Conservation (phyloP, 768 basidiomycete genomes). For the Suillus paluster region DNA sequence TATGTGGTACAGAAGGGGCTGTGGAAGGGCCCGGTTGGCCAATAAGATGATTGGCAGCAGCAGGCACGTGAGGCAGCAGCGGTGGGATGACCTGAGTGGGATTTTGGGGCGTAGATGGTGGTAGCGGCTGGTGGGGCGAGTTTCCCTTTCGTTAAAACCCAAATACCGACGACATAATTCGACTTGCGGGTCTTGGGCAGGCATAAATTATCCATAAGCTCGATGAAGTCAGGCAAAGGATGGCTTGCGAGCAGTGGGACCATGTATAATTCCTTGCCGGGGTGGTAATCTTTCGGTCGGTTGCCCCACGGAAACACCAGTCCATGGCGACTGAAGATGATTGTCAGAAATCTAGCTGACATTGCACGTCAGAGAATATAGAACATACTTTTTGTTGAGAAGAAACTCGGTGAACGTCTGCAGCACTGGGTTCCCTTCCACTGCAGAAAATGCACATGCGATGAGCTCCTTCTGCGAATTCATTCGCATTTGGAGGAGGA, state of each 20-base stretch:
- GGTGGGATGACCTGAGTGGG: slow-evolving; percentile 17
- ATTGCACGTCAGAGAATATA: slow-evolving; percentile 12
- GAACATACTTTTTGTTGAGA: slow-evolving; percentile 69
- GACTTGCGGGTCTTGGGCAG: slow-evolving; percentile 65
- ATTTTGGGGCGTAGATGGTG: slow-evolving; percentile 24
- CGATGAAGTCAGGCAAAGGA: slow-evolving; percentile 82
- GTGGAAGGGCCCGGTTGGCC: slow-evolving; percentile 18
- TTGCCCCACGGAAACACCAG: slow-evolving; percentile 87
- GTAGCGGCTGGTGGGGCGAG: slow-evolving; percentile 48
- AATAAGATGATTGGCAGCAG: slow-evolving; percentile 7
- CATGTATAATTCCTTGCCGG: slow-evolving; percentile 87
- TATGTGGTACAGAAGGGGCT: slow-evolving; percentile 16
- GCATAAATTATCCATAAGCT: slow-evolving; percentile 75
- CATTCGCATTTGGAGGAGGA: slow-evolving; percentile 77
- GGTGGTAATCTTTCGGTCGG: slow-evolving; percentile 70
- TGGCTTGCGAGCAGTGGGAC: slow-evolving; percentile 71
- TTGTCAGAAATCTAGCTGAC: slow-evolving; percentile 14
- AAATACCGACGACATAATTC: slow-evolving; percentile 79
- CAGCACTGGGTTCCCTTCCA: slow-evolving; percentile 51
- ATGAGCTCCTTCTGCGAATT: slow-evolving; percentile 80
- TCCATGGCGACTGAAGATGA: slow-evolving; percentile 71
- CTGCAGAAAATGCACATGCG: slow-evolving; percentile 73
- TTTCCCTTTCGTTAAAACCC: slow-evolving; percentile 85
- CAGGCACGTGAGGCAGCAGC: slow-evolving; percentile 20
- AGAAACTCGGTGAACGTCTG: slow-evolving; percentile 68